Evolutionary conservation across 2,329 filamentous ascomycete species (phyloP), one percentile per base, ranked within the genome.

Genomic region (Talaromyces amestolkiae): DNA sequence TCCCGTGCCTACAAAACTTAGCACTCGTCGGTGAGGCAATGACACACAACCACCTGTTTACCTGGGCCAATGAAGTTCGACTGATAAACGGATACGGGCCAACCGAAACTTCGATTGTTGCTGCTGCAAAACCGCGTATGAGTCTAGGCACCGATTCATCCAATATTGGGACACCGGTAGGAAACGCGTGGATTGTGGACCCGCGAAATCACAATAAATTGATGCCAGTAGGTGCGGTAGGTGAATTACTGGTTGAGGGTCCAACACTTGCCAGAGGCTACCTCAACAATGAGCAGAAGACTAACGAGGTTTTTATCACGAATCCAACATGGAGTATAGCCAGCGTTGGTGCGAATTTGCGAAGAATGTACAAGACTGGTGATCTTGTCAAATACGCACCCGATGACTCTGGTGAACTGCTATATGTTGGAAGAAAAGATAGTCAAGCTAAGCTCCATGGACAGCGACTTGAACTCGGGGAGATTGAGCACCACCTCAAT

Each of bases 201-300:
- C 8, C 72, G 83, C 13, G 79, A 82, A 69, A 82, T 0, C 63
- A 65, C 39, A 78, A 80, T 53, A 76, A 84, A 2, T 67, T 83
- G 17, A 73, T 78, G 1, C 80, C 81, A 0, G 78, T 82, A 4
- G 80, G 79, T 13, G 78, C 75, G 61, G 68, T 74, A 51, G 75
- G 75, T 6, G 75, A 77, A 63, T 69, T 77, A 7, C 77, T 78
- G 74, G 71, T 83, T 1, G 82, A 83, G 66, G 77, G 78, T 0
- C 66, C 72, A 47, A 69, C 76, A n/a, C 65, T 79, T 33, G 81
- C 77, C 1, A 75, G 76, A 54, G 82, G 81, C 0, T 85, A 85
- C 62, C 66, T 83, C 13, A 77, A 78, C n/a, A 76, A 80, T 47
- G 72, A 71, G 0, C 73, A 72, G 17, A 78, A 77, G 66, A 80